A percentile compares a stretch with the other conserved stretches of the same genome.
Evolutionary conservation across 176 grass and related monocot species (phyloP).

Genomic region (Aechmea fasciata): DNA sequence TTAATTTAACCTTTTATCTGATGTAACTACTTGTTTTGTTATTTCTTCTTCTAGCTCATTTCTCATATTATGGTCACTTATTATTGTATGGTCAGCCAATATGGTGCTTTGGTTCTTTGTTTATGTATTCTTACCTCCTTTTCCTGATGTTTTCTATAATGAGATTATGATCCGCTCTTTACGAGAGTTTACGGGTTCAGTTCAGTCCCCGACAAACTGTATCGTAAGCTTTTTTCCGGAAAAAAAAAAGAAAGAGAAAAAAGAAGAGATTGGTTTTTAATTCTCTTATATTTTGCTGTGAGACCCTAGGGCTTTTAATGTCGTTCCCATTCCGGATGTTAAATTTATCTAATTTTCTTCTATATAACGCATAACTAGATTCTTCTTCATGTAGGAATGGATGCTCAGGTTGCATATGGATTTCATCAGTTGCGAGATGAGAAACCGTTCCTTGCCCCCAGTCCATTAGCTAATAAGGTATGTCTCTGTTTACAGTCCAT

Average conservation of each 20-base stretch:
- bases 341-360: conserved; percentile 1
- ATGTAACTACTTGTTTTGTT: neutral
- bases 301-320: neutral
- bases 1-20: no score
- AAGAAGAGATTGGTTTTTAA: no score
- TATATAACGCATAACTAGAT: conserved; percentile 8
- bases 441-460: conserved; percentile 75
- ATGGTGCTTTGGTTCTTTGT: no score
- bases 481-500: conserved; percentile 19
- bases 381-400: conserved; percentile 60
- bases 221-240: no score
- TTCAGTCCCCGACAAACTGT: no score
- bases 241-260: no score
- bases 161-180: neutral
- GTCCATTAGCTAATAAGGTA: conserved; percentile 98
- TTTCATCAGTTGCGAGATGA: conserved; percentile 90
- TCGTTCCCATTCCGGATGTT: conserved; percentile 3
- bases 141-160: no score
- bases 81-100: no score
- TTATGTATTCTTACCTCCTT: no score
- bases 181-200: no score
- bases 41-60: neutral
- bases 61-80: no score
- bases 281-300: neutral
- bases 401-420: conserved; percentile 95